Conservation (phyloP, 2,329 filamentous ascomycete species). For the Trichoderma sp. region DNA sequence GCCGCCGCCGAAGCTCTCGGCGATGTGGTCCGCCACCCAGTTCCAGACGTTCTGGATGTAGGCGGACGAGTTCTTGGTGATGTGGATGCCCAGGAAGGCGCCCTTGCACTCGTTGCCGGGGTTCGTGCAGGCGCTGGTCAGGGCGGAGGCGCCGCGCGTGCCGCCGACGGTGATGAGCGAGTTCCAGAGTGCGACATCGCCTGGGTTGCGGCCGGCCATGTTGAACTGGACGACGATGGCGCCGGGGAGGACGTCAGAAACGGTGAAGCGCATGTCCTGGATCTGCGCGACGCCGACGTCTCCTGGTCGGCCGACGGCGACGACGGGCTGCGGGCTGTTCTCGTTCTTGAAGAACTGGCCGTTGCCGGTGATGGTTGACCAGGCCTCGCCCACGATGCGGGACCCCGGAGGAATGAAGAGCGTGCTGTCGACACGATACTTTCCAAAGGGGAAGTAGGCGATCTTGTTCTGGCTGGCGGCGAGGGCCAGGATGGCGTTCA, state of each 20-base stretch:
- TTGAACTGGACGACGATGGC: constrained; percentile 52
- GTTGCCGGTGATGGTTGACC: constrained; percentile 53
- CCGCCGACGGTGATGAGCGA: constrained; percentile 51
- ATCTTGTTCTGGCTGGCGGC: constrained; percentile 41
- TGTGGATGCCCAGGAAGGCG: constrained; percentile 53
- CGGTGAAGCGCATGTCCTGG: constrained; percentile 56
- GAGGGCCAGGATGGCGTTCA: constrained; percentile 44
- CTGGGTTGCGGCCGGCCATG: constrained; percentile 48
- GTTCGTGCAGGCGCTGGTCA: constrained; percentile 43
- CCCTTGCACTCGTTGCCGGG: constrained; percentile 47
- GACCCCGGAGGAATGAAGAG: constrained; percentile 44
- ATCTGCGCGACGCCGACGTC: constrained; percentile 55
- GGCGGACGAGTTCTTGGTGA: constrained; percentile 41
- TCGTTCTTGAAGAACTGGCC: constrained; percentile 49
- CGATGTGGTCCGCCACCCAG: constrained; percentile 51
- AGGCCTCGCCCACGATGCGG: constrained; percentile 58
- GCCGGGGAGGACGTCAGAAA: constrained; percentile 48
- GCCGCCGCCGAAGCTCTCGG: constrained; percentile 51
- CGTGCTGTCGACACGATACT: constrained; percentile 37
- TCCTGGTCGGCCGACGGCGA: constrained; percentile 54
- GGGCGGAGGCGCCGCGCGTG: constrained; percentile 42
- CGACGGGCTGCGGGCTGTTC: constrained; percentile 51
- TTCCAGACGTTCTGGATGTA: constrained; percentile 41
- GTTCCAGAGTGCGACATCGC: constrained; percentile 56
- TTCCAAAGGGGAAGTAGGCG: constrained; percentile 39